These are phyloP conservation scores for Nicotiana paniculata DNA, from an alignment of 257 asterid genomes.

Conservation along the genomic window DNA sequence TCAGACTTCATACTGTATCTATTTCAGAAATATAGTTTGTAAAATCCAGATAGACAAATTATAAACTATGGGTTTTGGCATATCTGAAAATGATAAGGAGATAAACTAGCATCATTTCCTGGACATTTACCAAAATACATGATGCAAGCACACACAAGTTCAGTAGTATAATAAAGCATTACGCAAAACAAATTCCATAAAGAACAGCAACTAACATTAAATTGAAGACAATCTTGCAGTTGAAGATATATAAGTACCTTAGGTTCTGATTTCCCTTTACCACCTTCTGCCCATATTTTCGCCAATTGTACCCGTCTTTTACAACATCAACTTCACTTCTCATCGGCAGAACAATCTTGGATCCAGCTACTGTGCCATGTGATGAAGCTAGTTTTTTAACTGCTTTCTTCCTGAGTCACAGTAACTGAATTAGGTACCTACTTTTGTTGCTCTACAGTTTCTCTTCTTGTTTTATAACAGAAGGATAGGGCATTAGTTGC, in stretches of 20 bases:
- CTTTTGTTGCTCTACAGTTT: background rate
- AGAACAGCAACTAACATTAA: background rate
- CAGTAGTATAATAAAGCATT: background rate
- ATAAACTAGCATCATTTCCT: background rate
- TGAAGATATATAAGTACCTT: slow-evolving; percentile 35
- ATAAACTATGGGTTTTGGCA: background rate
- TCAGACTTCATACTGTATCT: background rate
- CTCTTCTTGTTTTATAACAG: background rate
- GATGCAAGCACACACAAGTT: background rate
- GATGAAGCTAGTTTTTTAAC: slow-evolving; percentile 37
- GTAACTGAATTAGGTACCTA: background rate
- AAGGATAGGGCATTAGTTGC: background rate
- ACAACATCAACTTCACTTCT: slow-evolving; percentile 88
- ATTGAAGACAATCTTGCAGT: background rate
- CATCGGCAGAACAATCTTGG: slow-evolving; percentile 89
- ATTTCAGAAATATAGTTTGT: background rate
- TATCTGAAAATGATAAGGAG: background rate
- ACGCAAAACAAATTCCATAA: background rate
- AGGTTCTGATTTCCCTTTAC: slow-evolving; percentile 91
- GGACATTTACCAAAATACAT: background rate
- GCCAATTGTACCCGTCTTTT: slow-evolving; percentile 90
- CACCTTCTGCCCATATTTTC: slow-evolving; percentile 92
- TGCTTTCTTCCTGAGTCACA: slow-evolving; percentile 41
- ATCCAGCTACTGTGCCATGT: slow-evolving; percentile 62
- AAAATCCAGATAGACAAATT: background rate